Evolutionary conservation across 306 rosid genomes (phyloP).

Genomic region (Erythrophleum fordii): DNA sequence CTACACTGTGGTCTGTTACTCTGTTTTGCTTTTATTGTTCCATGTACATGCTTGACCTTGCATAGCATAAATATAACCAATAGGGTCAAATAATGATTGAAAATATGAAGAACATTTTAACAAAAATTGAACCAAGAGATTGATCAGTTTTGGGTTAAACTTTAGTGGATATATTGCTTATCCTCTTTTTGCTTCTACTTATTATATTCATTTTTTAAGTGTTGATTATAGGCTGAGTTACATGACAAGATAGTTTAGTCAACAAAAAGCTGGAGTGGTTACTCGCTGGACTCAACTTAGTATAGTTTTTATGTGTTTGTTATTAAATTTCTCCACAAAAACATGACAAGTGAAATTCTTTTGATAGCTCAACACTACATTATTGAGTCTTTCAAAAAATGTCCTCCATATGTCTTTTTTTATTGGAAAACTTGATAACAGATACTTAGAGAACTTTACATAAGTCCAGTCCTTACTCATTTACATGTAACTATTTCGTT

Average conservation of each 20-base stretch:
- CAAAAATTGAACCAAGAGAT: not conserved
- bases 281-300: not conserved
- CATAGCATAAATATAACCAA: not conserved
- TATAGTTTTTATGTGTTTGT: not conserved
- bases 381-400: not conserved
- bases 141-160: not conserved
- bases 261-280: not conserved
- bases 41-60: not conserved
- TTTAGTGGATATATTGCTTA: not conserved
- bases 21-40: not conserved
- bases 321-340: not conserved
- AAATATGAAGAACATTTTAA: not conserved
- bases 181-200: not conserved
- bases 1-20: conserved; percentile 2
- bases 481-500: not conserved
- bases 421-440: not conserved
- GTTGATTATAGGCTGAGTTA: not conserved
- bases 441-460: not conserved
- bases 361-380: not conserved
- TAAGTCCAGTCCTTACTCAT: not conserved
- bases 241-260: not conserved
- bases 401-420: not conserved
- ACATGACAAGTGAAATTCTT: not conserved
- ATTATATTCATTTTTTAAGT: not conserved
- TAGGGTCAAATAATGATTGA: not conserved